phyloP scores from a whole-genome alignment of 2,329 filamentous ascomycete genomes.

The Talaromyces sp. region DNA sequence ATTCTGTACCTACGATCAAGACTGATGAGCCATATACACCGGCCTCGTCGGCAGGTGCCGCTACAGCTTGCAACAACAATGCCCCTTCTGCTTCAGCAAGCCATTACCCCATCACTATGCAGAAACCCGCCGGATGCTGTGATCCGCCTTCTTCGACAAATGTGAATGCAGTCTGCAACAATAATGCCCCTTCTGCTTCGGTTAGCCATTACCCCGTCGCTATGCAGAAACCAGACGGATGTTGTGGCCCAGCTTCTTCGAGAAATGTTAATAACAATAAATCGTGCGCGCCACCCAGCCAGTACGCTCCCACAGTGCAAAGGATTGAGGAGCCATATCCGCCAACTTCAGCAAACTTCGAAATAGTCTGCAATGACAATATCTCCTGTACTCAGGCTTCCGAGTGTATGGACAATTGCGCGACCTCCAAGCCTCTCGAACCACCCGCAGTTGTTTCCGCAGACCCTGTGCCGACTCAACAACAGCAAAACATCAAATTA shows the following conservation, averaged over 20 bases:
- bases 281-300: neutral
- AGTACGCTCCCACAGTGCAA: neutral
- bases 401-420: neutral
- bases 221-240: neutral
- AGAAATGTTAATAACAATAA: neutral
- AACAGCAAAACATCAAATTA: slow-evolving; percentile 9
- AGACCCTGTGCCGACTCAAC: neutral
- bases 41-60: neutral
- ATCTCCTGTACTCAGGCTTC: neutral
- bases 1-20: neutral
- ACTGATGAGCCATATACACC: neutral
- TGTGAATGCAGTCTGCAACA: neutral
- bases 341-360: neutral
- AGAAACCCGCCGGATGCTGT: neutral
- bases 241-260: neutral
- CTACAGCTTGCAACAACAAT: neutral
- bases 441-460: neutral
- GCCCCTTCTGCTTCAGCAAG: neutral
- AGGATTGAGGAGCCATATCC: neutral
- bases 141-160: neutral
- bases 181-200: too few species aligned
- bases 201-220: neutral
- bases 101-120: neutral
- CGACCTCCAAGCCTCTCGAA: neutral
- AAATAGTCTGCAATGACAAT: neutral